Evolutionary conservation across 306 rosid genomes (phyloP), one percentile per base, ranked within the genome.

Genomic region (Vigna hirtella): DNA sequence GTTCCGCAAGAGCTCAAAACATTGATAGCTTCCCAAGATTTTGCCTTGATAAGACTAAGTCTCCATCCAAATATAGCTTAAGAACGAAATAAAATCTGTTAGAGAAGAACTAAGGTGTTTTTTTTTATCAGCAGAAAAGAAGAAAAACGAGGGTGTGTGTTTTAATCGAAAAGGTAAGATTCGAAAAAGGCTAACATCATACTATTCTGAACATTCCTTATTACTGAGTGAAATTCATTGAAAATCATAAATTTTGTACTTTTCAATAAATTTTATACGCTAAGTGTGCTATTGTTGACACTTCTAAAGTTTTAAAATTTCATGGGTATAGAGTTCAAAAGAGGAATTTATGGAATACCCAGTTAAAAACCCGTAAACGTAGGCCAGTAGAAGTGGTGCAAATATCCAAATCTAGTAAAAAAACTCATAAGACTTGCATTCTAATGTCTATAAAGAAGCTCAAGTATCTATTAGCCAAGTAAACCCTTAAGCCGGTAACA

Each of bases 401-500:
- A 15, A 65, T 36, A 20, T 17, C 38, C 30, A 56, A 69, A 48
- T 78, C 52, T 34, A 32, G 62, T 5, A 58, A 69, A 42, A 69
- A 9, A 58, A 36, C 15, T 56, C 6, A 0, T 13, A 32, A 14
- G 63, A 63, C 9, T 47, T 17, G 80, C 70, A 13, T 58, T 65
- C 22, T 42, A 7, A 20, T 70, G 7, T 53, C 58, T 56, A 47
- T 43, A 42, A 48, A 52, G 42, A 22, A 28, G n/a, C 66, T 55
- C 22, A 66, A 64, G 22, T 55, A 38, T 18, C 50, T 10, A 38
- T 40, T 15, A 36, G 28, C 72, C 7, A 22, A 16, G 28, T 16
- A 58, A n/a, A 15, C 8, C 0, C 9, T 45, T 0, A 47, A 43
- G 43, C 58, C 70, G 30, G 11, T 3, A 63, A 22, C 26, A 55